Conservation (phyloP, 1,284 basidiomycete species). For the Apiotrichum sp. region DNA sequence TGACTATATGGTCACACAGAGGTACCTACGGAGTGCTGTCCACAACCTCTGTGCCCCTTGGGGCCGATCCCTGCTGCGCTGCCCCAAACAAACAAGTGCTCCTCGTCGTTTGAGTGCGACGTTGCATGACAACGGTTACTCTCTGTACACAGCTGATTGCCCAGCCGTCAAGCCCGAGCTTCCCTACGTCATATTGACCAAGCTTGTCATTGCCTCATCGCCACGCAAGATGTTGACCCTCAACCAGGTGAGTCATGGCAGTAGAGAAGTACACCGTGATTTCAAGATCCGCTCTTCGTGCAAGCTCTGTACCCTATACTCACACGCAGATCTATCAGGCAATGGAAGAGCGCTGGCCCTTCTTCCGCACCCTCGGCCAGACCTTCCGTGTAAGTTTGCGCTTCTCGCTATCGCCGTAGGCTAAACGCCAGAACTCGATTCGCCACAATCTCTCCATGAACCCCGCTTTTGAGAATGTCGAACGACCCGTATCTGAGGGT, state of each 20-base stretch:
- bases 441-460: slow-evolving; percentile 78
- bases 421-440: slow-evolving; percentile 59
- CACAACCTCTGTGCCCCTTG: no score
- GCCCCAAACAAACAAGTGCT: no score
- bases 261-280: no score
- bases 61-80: no score
- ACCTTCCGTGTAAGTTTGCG: slow-evolving; percentile 22
- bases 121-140: no score
- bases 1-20: not conserved
- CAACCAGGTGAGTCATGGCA: slow-evolving; percentile 18
- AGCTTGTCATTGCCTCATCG: slow-evolving; percentile 29
- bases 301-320: not conserved
- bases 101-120: no score
- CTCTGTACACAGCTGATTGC: no score
- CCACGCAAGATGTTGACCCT: slow-evolving; percentile 28
- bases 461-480: slow-evolving; percentile 61
- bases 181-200: slow-evolving; percentile 23
- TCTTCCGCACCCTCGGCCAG: slow-evolving; percentile 17
- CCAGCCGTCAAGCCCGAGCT: slow-evolving; percentile 28
- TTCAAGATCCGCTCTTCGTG: no score
- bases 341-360: slow-evolving; percentile 32
- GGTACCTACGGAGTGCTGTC: no score
- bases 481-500: slow-evolving; percentile 22
- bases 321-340: slow-evolving; percentile 27
- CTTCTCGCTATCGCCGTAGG: not conserved